Base-by-base conservation (phyloP, 768 basidiomycete genomes). In the Tricholoma saponaceum region DNA sequence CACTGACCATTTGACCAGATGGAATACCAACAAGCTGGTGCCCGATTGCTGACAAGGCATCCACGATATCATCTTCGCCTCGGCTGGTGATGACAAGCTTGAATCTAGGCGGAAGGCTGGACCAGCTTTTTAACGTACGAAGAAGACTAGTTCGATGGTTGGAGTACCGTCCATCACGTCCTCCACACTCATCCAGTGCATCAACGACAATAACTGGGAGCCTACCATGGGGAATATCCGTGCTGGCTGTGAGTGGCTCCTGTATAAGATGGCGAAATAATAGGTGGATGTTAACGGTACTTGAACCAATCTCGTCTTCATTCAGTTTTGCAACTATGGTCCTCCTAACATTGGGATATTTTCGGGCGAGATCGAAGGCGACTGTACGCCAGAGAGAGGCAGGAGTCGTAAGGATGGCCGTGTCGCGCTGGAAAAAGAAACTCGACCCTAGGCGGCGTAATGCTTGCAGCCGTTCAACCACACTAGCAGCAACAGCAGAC, bases 121-220 rank as follows among this genome's bases (percentile, higher is more conserved):
- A 52, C 52, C 52, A 52, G 33, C 22, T 6, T 25, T 28, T 50
- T n/a, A 54, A 33, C 7, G 58, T 23, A 14, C 51, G 39, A 14
- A 54, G 14, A 25, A 59, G 52, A 22, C 10, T 41, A 2, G 32
- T 32, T 55, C 46, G 43, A n/a, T 55, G 54, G 10, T 22, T 51
- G 25, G 26, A 55, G 7, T 22, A 18, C 10, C n/a, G 28, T 6
- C 54, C 43, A 13, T 54, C 54, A 7, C 44, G 41, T 8, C 54
- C 37, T 54, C 63, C 64, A 52, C 62, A 65, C 55, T 66, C 70
- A 43, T 69, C 68, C 6, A 70, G 47, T 0, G 67, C 69, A 58
- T 71, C 69, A 18, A 70, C 58, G n/a, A 69, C 60, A 46, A 70
- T 30, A 26, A 69, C 51, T 7, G 53, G 54, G 14, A 44, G 20